Evolutionary conservation across 163 green algal species (phyloP), one percentile per base, ranked within the genome.

Genomic region (Scenedesmus sp.): DNA sequence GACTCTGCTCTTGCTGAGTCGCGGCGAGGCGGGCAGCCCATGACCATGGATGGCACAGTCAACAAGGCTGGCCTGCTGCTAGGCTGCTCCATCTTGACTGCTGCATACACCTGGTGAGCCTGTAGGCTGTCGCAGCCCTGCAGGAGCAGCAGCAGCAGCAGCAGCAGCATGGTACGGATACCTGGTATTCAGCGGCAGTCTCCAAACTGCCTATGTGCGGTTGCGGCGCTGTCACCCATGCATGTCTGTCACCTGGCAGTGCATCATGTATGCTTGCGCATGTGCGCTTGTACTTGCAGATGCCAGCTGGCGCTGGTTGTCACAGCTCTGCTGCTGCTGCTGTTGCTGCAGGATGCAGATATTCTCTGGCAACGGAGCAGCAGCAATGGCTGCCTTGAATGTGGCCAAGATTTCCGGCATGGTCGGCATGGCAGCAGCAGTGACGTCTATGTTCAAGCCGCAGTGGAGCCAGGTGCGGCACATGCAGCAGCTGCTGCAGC

Each of bases 391-490:
- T 8, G 86, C 79, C 0, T 20, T 94, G 4, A 83, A 76, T 20
- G 81, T 86, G 1, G 79, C 88, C 64, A 94, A 96, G 91, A 82
- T 92, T 4, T 92, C 92, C 1, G 95, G 95, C 55, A 90, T 97
- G 26, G 92, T 95, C 9, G 95, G 87, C 67, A 67, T 96, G 70
- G 59, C 92, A 15, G 74, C 90, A 20, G 92, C 88, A 1, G 52
- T 97, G 26, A 90, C 84, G 15, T 96, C 95, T 4, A 96, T 96
- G 92, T 96, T 97, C 92, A 96, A 95, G 88, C 95, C 95, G 9
- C 91, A 95, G 54, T 96, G 94, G 95, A 57, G 90, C 2, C 88
- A 90, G 55, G 82, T 87, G 70, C 5, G 70, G 4, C 20, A 52
- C 10, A 13, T 46, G 23, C 23, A 15, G 70, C 5, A 3, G 0